Evolutionary conservation across 225 moss, liverwort and hornwort genomes (phyloP), one percentile per base, ranked within the genome.

Genomic region (Takakia lepidozioides): DNA sequence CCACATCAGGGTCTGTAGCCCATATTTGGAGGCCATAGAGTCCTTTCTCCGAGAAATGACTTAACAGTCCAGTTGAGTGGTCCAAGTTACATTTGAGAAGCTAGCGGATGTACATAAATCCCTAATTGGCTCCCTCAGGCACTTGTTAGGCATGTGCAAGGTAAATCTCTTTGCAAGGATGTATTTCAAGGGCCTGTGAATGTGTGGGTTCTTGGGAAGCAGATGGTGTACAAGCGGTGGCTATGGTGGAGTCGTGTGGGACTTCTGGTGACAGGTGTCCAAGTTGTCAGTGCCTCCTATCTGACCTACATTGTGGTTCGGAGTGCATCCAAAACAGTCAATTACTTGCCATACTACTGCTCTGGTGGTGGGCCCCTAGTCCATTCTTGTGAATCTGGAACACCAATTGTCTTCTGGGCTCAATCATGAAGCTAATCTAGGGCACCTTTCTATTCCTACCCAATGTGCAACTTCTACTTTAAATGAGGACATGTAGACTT

Each of bases 191-290:
- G 6, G 21, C 14, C 18, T 8, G 8, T 11, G 19, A 25, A 14
- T 10, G 34, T 15, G 19, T 49, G 25, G 29, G 25, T 51, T 57
- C 10, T 24, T 60, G 49, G 25, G 38, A 38, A 42, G 36, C 56
- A 84, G 89, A 76, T 60, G 43, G 80, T 83, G 83, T 90, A 90
- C 46, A 72, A 44, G 42, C 63, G 74, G 58, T 90, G 86, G 80
- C 64, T 90, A 28, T 86, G 86, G 89, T 90, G 85, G 72, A 80
- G 80, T 44, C 85, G 89, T 29, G 10, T 81, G 49, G 89, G 89
- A 25, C 51, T 55, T 25, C 35, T 74, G 45, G 60, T 86, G 43
- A 72, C 80, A 37, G 38, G 57, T 8, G 29, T 86, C 32, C 86
- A 86, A 73, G 65, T 66, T 19, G 3, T 69, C 13, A 74, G 74